phyloP scores from a whole-genome alignment of 78 protist species.

The Pirum gemmata region DNA sequence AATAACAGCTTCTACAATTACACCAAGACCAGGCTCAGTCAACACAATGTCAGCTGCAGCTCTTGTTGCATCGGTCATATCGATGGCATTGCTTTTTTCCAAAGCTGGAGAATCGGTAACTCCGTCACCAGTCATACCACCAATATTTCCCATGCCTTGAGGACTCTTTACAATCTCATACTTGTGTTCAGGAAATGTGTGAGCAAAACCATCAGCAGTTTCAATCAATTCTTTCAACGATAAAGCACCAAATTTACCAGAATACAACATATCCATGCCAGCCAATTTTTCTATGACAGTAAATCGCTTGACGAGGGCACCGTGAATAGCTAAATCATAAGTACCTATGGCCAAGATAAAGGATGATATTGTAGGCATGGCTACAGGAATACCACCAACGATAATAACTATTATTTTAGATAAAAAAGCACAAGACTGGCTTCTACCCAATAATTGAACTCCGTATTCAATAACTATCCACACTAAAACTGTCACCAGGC shows the following conservation, averaged over 20 bases:
- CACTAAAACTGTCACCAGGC: slow-evolving; percentile 55
- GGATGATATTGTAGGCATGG: slow-evolving; percentile 73
- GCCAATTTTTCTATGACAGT: slow-evolving; percentile 63
- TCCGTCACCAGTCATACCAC: slow-evolving; percentile 95
- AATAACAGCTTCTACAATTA: slow-evolving; percentile 70
- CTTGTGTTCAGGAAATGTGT: slow-evolving; percentile 84
- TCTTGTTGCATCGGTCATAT: slow-evolving; percentile 75
- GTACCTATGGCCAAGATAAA: slow-evolving; percentile 82
- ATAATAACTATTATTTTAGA: slow-evolving; percentile 59
- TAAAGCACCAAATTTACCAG: slow-evolving; percentile 93
- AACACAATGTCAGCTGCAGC: slow-evolving; percentile 83
- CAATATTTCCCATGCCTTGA: slow-evolving; percentile 54
- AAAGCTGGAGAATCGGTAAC: slow-evolving; percentile 95
- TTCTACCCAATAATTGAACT: slow-evolving; percentile 48
- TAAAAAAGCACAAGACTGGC: slow-evolving; percentile 45
- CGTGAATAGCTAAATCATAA: slow-evolving; percentile 54
- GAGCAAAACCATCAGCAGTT: slow-evolving; percentile 81
- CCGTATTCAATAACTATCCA: slow-evolving; percentile 56
- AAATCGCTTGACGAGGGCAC: slow-evolving; percentile 75
- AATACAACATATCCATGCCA: slow-evolving; percentile 53
- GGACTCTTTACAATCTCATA: slow-evolving; percentile 68
- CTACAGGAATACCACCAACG: slow-evolving; percentile 70
- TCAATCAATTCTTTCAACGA: slow-evolving; percentile 84
- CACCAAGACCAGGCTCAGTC: slow-evolving; percentile 71
- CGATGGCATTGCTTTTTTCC: slow-evolving; percentile 78